A percentile compares a stretch with the other conserved stretches of the same genome.
Evolutionary conservation across 2,329 filamentous ascomycete genomes (phyloP).

Genomic region (Sporothrix variecibatus): DNA sequence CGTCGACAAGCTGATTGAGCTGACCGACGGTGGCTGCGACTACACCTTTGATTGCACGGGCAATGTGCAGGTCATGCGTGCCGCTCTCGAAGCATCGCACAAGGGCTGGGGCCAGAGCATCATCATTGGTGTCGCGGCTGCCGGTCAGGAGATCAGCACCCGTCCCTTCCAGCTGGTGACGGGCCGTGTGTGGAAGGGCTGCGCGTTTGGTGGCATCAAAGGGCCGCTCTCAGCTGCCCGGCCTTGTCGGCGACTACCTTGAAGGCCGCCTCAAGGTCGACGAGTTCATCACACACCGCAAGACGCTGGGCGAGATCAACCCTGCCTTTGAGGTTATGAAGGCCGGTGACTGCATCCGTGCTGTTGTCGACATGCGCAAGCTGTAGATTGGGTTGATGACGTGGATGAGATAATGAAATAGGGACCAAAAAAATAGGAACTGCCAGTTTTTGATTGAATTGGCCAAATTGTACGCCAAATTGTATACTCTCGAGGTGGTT

Average conservation of each 20-base stretch:
- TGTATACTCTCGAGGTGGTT: neutral
- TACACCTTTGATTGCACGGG: slow-evolving; percentile 99
- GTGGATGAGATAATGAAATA: neutral
- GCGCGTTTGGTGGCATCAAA: slow-evolving; percentile 99
- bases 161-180: slow-evolving; percentile 96
- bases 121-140: slow-evolving; percentile 94
- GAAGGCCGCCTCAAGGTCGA: slow-evolving; percentile 92
- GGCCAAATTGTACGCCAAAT: neutral
- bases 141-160: slow-evolving; percentile 92
- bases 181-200: slow-evolving; percentile 95
- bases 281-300: slow-evolving; percentile 98
- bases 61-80: slow-evolving; percentile 93
- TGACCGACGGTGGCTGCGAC: slow-evolving; percentile 97
- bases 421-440: neutral
- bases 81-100: slow-evolving; percentile 95
- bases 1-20: slow-evolving; percentile 89
- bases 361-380: slow-evolving; percentile 71
- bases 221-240: slow-evolving; percentile 87
- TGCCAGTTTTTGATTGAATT: neutral
- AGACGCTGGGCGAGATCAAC: slow-evolving; percentile 82
- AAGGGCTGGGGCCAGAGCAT: slow-evolving; percentile 99
- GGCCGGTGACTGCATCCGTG: slow-evolving; percentile 93
- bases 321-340: slow-evolving; percentile 89
- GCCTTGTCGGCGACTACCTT: slow-evolving; percentile 86
- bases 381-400: neutral